phyloP scores from a whole-genome alignment of 148 eudicot genomes.

The Chenopodium quinoa region DNA sequence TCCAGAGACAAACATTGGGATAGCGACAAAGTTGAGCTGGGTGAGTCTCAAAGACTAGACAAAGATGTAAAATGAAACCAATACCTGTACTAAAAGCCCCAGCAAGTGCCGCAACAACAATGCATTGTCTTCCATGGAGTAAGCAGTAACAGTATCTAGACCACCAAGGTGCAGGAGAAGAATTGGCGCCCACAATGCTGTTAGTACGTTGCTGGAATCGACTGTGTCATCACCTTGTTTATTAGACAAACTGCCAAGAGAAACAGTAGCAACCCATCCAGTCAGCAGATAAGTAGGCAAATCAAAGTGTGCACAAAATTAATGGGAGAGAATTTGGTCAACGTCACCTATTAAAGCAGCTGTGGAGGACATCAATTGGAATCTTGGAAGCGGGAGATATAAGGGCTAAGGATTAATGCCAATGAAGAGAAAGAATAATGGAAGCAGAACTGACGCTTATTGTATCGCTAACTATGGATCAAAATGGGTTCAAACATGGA shows the following conservation, averaged over 20 bases:
- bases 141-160: slow-evolving; percentile 20
- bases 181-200: slow-evolving; percentile 1
- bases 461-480: slow-evolving; percentile 66
- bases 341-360: slow-evolving; percentile 26
- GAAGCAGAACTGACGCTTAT: slow-evolving; percentile 53
- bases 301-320: not conserved
- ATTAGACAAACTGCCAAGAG: not conserved
- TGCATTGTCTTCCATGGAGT: slow-evolving; percentile 28
- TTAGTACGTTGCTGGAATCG: not conserved
- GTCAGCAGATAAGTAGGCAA: slow-evolving; percentile 6
- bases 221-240: not conserved
- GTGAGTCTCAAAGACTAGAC: slow-evolving; percentile 2
- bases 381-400: slow-evolving; percentile 56
- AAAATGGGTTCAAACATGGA: slow-evolving; percentile 62
- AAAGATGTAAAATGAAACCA: slow-evolving; percentile 10
- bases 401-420: slow-evolving; percentile 46
- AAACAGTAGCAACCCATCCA: not conserved
- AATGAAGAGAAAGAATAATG: slow-evolving; percentile 49
- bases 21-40: slow-evolving; percentile 3
- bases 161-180: slow-evolving; percentile 2
- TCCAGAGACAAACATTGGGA: slow-evolving; percentile 21
- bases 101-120: slow-evolving; percentile 27
- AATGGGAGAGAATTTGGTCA: too few species aligned
- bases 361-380: slow-evolving; percentile 61
- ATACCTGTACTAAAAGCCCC: slow-evolving; percentile 3